Percentiles rank a stretch among this genome's conserved stretches.
These are phyloP conservation scores for Penicillium occitanis DNA, from an alignment of 2,329 filamentous ascomycete species.

Conservation along the genomic window DNA sequence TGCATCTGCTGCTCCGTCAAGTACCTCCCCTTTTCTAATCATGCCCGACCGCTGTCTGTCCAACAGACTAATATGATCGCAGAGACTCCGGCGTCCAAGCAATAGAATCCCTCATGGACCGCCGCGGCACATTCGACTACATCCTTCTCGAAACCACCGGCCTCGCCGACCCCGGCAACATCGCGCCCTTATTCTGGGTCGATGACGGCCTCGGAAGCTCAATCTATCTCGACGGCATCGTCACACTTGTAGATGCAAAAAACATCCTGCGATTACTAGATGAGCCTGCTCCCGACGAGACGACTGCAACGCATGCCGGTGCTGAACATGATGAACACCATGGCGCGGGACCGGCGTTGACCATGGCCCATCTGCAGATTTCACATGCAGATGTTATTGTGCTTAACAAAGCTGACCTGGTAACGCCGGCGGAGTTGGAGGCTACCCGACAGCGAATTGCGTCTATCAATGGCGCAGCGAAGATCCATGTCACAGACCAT, in stretches of 20 bases:
- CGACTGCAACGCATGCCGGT: slow-evolving; percentile 28
- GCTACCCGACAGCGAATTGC: slow-evolving; percentile 68
- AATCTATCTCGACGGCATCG: slow-evolving; percentile 95
- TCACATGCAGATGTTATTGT: slow-evolving; percentile 95
- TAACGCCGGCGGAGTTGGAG: slow-evolving; percentile 67
- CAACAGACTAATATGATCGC: slow-evolving; percentile 4
- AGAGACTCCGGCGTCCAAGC: slow-evolving; percentile 91
- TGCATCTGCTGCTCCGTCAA: slow-evolving; percentile 98
- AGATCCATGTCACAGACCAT: slow-evolving; percentile 76
- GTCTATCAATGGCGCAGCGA: slow-evolving; percentile 87
- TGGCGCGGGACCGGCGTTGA: slow-evolving; percentile 66
- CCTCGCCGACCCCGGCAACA: slow-evolving; percentile 89
- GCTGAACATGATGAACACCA: slow-evolving; percentile 30
- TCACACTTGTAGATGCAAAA: slow-evolving; percentile 92
- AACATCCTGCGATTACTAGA: slow-evolving; percentile 83
- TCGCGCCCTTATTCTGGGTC: slow-evolving; percentile 96
- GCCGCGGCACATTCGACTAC: slow-evolving; percentile 92
- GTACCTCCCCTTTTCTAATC: slow-evolving; percentile 43
- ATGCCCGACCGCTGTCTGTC: too few relatives aligned
- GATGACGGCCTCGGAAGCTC: slow-evolving; percentile 92
- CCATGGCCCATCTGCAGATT: slow-evolving; percentile 92
- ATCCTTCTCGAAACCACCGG: slow-evolving; percentile 96
- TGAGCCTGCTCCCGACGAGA: slow-evolving; percentile 54
- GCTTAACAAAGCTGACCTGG: slow-evolving; percentile 89
- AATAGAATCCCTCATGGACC: slow-evolving; percentile 93